Evolutionary conservation across 2,329 filamentous ascomycete species (phyloP), one percentile per base, ranked within the genome.

Genomic region (Trichophyton simii): DNA sequence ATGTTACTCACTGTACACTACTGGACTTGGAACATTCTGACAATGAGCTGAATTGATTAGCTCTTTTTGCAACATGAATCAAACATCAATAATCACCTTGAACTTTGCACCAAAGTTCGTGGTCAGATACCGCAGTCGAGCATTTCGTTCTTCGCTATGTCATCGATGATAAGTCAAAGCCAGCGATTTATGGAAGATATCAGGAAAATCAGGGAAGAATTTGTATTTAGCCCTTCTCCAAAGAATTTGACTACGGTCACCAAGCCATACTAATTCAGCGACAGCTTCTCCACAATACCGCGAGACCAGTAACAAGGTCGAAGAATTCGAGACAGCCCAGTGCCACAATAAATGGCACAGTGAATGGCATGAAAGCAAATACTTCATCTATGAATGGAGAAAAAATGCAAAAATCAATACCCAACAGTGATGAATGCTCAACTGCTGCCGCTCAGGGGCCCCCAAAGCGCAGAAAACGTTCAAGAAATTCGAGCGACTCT

Each of bases 41-140:
- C 36, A 67, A 38, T 38, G 34, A 38, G 34, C 22, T 66, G 31
- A 64, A 63, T 22, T 25, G 63, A 5, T 65, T 65, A 77, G 75
- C 66, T 77, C 22, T 75, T 75, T 61, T 65, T 69, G 11, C 73
- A 72, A 44, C 76, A 78, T 64, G 72, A 76, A n/a, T 70, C 66
- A 1, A 65, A 75, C 31, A 66, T 78, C 2, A 67, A 69, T 38
- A 73, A 70, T 2, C 76, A 78, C 63, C 61, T 76, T 1, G 67
- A 72, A 54, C 70, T 77, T 65, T 66, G 77, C 7, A 67, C 71
- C 15, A 68, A 70, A 62, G 67, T 77, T 1, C 69, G 71, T 57
- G 63, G 64, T 5, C 70, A 74, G 50, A 64, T 71, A 8, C 63
- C 65, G 3, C 61, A 66, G 8, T 67, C 72, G 34, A 63, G 64